Percentiles rank a stretch among this genome's conserved stretches.
phyloP scores from a whole-genome alignment of 495 filamentous ascomycete genomes.

The Durotheca rogersii region DNA sequence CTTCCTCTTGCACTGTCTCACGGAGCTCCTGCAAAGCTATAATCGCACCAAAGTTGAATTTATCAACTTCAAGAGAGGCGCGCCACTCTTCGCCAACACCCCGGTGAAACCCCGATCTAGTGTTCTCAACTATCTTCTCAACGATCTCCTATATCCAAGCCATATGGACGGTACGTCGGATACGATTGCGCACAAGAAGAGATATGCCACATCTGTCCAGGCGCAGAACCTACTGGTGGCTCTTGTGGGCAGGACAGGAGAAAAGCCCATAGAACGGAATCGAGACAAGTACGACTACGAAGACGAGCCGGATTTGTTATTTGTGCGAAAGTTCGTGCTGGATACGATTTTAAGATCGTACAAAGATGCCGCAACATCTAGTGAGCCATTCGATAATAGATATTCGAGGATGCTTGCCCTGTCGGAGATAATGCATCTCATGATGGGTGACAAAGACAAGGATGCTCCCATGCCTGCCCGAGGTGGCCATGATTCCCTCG shows the following conservation, averaged over 20 bases:
- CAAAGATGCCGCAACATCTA: constrained; percentile 79
- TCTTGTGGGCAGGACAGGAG: constrained; percentile 82
- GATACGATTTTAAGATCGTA: constrained; percentile 91
- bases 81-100: constrained; percentile 73
- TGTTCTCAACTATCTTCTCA: constrained; percentile 90
- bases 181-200: constrained; percentile 76
- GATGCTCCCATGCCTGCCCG: constrained; percentile 36
- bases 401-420: constrained; percentile 83
- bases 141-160: constrained; percentile 76
- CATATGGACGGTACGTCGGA: constrained; percentile 70
- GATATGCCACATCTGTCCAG: constrained; percentile 75
- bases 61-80: constrained; percentile 93
- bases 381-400: constrained; percentile 78
- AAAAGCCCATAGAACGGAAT: constrained; percentile 57
- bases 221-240: constrained; percentile 82
- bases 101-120: constrained; percentile 92
- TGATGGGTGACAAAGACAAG: constrained; percentile 78
- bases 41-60: constrained; percentile 96
- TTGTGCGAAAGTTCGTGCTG: constrained; percentile 90
- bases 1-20: constrained; percentile 90
- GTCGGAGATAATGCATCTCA: constrained; percentile 88
- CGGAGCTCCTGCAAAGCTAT: constrained; percentile 90
- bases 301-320: constrained; percentile 84
- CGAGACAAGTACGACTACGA: constrained; percentile 61
- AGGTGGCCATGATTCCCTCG: constrained; percentile 30